A percentile compares a stretch with the other conserved stretches of the same genome.
Conservation (phyloP, 108 stramenopile species). For the Skeletonema potamos region DNA sequence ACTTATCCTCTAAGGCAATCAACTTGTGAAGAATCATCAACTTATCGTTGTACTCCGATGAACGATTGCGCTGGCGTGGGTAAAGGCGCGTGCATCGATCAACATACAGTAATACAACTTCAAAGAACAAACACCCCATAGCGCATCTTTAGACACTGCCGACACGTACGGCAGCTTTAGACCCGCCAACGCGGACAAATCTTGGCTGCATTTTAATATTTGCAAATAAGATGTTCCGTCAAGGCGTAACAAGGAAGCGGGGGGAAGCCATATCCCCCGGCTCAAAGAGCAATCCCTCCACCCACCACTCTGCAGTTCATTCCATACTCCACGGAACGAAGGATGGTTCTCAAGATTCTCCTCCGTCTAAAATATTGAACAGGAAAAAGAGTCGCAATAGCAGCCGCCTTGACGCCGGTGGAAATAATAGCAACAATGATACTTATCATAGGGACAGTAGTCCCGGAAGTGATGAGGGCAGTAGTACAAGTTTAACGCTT, state of each 20-base stretch:
- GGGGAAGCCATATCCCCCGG: conserved; percentile 7
- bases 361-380: background rate
- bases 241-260: conserved; percentile 27
- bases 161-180: too few species aligned
- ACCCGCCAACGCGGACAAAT: too few species aligned
- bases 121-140: too few species aligned
- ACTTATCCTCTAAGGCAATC: background rate
- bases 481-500: background rate
- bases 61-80: too few species aligned
- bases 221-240: conserved; percentile 11
- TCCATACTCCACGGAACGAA: conserved; percentile 6
- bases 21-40: background rate
- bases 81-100: too few species aligned
- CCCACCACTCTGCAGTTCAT: conserved; percentile 15
- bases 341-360: background rate
- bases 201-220: too few species aligned
- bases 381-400: background rate
- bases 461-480: background rate
- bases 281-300: background rate
- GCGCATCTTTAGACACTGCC: too few species aligned
- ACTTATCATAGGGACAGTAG: background rate
- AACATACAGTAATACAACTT: too few species aligned
- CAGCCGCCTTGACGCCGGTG: background rate
- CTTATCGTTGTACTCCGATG: too few species aligned
- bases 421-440: background rate